Evolutionary conservation across 371 early-diverging fungal species (phyloP).

Genomic region (Conidiobolus incongruus): DNA sequence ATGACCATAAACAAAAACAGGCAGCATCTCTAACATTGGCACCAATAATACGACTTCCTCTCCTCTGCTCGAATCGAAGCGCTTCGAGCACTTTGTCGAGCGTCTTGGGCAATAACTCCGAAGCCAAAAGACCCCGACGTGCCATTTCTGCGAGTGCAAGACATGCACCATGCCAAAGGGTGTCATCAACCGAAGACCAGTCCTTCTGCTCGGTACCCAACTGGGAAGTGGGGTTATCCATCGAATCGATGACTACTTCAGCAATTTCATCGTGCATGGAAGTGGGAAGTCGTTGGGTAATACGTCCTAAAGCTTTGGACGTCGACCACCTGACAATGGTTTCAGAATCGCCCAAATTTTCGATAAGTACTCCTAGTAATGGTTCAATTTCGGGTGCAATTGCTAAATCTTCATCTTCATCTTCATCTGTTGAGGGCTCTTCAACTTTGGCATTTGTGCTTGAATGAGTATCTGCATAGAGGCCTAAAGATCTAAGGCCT

Average conservation of each 20-base stretch:
- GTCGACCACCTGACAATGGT: slow-evolving; percentile 55
- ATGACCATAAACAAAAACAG: slow-evolving; percentile 92
- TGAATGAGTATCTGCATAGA: no score
- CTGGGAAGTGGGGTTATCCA: slow-evolving; percentile 34
- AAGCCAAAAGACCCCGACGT: slow-evolving; percentile 59
- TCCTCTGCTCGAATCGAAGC: slow-evolving; percentile 63
- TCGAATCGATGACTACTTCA: slow-evolving; percentile 40
- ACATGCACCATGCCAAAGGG: slow-evolving; percentile 87
- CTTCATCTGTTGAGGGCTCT: slow-evolving; percentile 11
- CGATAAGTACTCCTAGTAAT: slow-evolving; percentile 43
- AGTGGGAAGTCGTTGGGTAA: slow-evolving; percentile 53
- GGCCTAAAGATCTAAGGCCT: no score
- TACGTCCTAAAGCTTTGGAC: slow-evolving; percentile 82
- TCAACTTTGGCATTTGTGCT: no score
- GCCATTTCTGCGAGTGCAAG: slow-evolving; percentile 83
- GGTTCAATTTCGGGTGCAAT: slow-evolving; percentile 4
- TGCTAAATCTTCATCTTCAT: slow-evolving; percentile 15
- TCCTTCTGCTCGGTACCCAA: slow-evolving; percentile 18
- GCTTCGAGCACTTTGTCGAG: slow-evolving; percentile 61
- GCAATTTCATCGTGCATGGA: slow-evolving; percentile 68
- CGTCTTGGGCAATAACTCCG: slow-evolving; percentile 31
- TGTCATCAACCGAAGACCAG: slow-evolving; percentile 62
- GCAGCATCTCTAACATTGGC: slow-evolving; percentile 90
- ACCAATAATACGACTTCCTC: slow-evolving; percentile 76
- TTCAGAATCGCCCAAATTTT: slow-evolving; percentile 56